phyloP scores from a whole-genome alignment of 495 filamentous ascomycete genomes.

The Daldinia caldariorum region DNA sequence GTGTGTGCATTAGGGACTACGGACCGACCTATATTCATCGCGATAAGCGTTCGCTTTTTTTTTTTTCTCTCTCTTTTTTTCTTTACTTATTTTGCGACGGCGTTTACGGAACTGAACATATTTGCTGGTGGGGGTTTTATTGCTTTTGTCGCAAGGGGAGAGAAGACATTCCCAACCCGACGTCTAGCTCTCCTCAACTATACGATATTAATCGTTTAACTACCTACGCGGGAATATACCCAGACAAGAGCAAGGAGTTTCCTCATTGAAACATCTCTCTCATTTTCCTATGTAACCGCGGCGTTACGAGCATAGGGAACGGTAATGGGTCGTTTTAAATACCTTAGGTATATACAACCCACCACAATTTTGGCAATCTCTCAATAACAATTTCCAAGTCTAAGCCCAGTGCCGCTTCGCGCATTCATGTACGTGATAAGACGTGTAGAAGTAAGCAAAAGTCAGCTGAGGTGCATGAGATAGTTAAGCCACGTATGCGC shows the following conservation, averaged over 20 bases:
- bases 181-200: background rate
- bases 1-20: background rate
- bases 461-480: too few relatives aligned
- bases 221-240: background rate
- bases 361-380: conserved; percentile 18
- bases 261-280: background rate
- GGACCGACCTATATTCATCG: conserved; percentile 22
- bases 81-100: conserved; percentile 14
- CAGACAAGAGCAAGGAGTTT: background rate
- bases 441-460: too few relatives aligned
- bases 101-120: conserved; percentile 26
- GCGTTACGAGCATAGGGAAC: background rate
- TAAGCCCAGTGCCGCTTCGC: background rate
- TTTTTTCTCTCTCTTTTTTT: too few relatives aligned
- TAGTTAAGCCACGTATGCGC: background rate
- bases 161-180: background rate
- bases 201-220: conserved; percentile 2
- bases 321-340: conserved; percentile 28
- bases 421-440: too few relatives aligned
- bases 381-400: conserved; percentile 5
- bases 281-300: conserved; percentile 6
- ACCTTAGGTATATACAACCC: too few relatives aligned
- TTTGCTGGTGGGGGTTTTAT: conserved; percentile 8
- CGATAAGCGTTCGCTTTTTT: conserved; percentile 25
- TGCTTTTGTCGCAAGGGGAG: background rate